Percentiles rank a stretch among this genome's conserved stretches.
Evolutionary conservation across 371 early-diverging fungal genomes (phyloP).

Genomic region (Circinella umbellata): DNA sequence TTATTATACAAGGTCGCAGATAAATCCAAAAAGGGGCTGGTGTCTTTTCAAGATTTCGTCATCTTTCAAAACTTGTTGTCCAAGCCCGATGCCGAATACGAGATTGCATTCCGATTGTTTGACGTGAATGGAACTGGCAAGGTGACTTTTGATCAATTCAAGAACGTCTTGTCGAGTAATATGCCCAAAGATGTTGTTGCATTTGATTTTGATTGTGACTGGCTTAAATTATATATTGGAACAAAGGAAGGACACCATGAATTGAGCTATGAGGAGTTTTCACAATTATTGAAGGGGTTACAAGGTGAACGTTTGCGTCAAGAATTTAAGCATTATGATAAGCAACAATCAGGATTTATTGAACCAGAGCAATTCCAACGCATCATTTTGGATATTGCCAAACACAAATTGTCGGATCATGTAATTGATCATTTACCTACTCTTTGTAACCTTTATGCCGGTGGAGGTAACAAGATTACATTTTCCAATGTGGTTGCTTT

Average conservation of each 20-base stretch:
- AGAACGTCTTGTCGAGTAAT: constrained; percentile 63
- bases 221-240: constrained; percentile 75
- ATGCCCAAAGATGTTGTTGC: constrained; percentile 64
- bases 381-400: constrained; percentile 69
- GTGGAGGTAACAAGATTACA: constrained; percentile 59
- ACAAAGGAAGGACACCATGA: constrained; percentile 60
- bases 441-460: constrained; percentile 61
- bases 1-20: constrained; percentile 82
- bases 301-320: constrained; percentile 82
- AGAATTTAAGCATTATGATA: constrained; percentile 79
- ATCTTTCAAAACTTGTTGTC: constrained; percentile 76
- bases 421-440: constrained; percentile 76
- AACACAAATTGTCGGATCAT: constrained; percentile 73
- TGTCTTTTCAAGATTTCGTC: constrained; percentile 79
- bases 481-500: constrained; percentile 73
- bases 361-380: constrained; percentile 67
- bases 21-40: constrained; percentile 56
- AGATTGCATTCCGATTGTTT: constrained; percentile 80
- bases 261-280: constrained; percentile 77
- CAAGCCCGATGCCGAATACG: constrained; percentile 83
- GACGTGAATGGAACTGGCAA: constrained; percentile 66
- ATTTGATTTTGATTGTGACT: constrained; percentile 77
- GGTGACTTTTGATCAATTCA: constrained; percentile 72
- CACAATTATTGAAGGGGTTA: constrained; percentile 80
- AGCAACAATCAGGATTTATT: constrained; percentile 69